phyloP scores from a whole-genome alignment of 768 basidiomycete genomes.

The Kockovaella imperatae region DNA sequence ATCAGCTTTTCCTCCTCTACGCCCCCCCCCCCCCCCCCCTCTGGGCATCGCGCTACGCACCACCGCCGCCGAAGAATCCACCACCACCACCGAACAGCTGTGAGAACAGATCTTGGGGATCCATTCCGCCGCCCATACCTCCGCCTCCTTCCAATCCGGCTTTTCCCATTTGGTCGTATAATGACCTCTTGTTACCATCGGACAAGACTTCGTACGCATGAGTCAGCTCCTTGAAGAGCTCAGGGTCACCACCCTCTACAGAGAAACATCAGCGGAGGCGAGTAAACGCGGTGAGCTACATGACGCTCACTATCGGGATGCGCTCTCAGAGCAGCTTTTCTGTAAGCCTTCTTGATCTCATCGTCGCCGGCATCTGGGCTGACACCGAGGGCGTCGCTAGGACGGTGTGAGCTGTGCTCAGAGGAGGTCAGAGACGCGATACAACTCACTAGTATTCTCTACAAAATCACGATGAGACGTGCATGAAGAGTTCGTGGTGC shows the following conservation, averaged over 20 bases:
- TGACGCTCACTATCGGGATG: constrained; percentile 24
- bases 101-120: constrained; percentile 96
- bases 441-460: constrained; percentile 42
- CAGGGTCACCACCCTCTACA: constrained; percentile 83
- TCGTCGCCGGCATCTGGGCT: constrained; percentile 65
- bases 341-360: constrained; percentile 81
- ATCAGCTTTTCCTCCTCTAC: not conserved
- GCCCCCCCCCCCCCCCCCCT: no score
- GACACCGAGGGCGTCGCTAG: constrained; percentile 79
- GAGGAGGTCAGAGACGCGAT: not conserved
- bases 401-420: constrained; percentile 33
- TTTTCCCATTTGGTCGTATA: constrained; percentile 85
- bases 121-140: constrained; percentile 55
- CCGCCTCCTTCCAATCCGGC: constrained; percentile 55
- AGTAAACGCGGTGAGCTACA: not conserved
- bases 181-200: constrained; percentile 52
- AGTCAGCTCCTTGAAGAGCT: constrained; percentile 90
- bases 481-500: not conserved
- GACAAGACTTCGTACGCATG: constrained; percentile 74
- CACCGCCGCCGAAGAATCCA: constrained; percentile 51
- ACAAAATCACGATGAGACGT: not conserved
- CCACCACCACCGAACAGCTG: constrained; percentile 66
- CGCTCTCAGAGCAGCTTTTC: constrained; percentile 53
- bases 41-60: constrained; percentile 46
- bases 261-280: constrained; percentile 1